Base-by-base conservation (phyloP, 257 asterid species). In the Solanum virginianum region DNA sequence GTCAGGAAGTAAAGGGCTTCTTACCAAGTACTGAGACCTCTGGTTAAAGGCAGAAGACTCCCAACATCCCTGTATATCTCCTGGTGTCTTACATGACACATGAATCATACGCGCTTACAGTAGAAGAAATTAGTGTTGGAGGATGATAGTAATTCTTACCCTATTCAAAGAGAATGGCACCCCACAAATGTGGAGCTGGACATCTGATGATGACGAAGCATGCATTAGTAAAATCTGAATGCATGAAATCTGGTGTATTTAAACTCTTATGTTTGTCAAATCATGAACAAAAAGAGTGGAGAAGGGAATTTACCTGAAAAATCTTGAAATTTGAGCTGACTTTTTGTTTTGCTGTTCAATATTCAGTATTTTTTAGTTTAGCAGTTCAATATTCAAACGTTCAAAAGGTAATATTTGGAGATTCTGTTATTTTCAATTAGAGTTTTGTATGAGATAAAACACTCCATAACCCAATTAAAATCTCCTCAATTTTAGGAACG, bases 181-280 rank as follows among this genome's bases (percentile, higher is more conserved):
- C 57, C 98, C 98, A 41, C 89, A 83, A 4, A 93, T 84, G 77
- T 89, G 85, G 72, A 90, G 88, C 80, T 93, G 94, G 84, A 90
- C 80, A 39, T 89, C 94, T 63, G 93, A 85, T 22, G 92, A 83
- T 39, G 85, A 36, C 39, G 39, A 49, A 86, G 65, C 89, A n/a
- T 90, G 74, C 86, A 84, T 88, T 49, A 87, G 49, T 45, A 20
- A 20, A n/a, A 60, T 36, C 4, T 22, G 18, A 70, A 6, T 71
- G 80, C 17, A 70, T 20, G 29, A 71, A 18, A 71, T 0, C 3
- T 71, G 10, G 24, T 62, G 49, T 45, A 45, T 45, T 45, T 45
- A 62, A 62, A 32, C 24, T 62, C 18, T 72, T 6, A 3, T 9
- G 53, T 18, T n/a, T 12, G 56, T 24, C 41, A 22, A 24, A 74